Evolutionary conservation across 2,329 filamentous ascomycete species (phyloP), one percentile per base, ranked within the genome.

Genomic region (Pseudonectria foliicola): DNA sequence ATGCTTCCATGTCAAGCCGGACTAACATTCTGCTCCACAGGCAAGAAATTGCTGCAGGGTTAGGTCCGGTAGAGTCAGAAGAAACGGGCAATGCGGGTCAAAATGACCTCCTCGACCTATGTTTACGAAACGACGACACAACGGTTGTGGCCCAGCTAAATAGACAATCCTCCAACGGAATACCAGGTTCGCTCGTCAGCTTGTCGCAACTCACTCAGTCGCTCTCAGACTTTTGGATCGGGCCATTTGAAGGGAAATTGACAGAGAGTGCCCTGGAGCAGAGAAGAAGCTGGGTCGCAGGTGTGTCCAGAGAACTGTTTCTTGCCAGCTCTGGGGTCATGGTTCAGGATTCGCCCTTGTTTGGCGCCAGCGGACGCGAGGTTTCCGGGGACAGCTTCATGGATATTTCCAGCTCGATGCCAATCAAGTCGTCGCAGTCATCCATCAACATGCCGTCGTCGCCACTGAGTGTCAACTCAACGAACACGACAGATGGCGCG

Each of bases 261-360:
- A 39, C 52, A 10, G 37, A 48, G 12, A 37, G 54, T 13, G 42
- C 52, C 13, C 50, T 55, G 21, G 40, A 40, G 10, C 23, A 39
- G 10, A 45, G 55, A 21, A 43, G 39, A 37, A 35, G 40, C 2
- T 60, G 57, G 55, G 38, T 61, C 7, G 39, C 48, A 6, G 57
- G 60, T 26, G 18, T 61, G 13, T 59, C 59, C 3, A 53, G 49
- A 24, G 57, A 62, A 11, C 41, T 54, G 14, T 60, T 62, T 34
- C 40, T 63, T 7, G 53, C 60, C 3, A 58, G 52, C 13, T 55
- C 56, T 25, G 60, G 57, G 12, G 50, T 61, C 15, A 44, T 59
- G 48, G 48, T 62, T 8, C 61, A 63, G 29, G 52, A 59, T 18
- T 42, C 46, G 8, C 49, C 49, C 10, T 38, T 62, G 11, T 44